Evolutionary conservation across 192 early-diverging fungal species (phyloP).

Genomic region (Umbelopsis sp.): DNA sequence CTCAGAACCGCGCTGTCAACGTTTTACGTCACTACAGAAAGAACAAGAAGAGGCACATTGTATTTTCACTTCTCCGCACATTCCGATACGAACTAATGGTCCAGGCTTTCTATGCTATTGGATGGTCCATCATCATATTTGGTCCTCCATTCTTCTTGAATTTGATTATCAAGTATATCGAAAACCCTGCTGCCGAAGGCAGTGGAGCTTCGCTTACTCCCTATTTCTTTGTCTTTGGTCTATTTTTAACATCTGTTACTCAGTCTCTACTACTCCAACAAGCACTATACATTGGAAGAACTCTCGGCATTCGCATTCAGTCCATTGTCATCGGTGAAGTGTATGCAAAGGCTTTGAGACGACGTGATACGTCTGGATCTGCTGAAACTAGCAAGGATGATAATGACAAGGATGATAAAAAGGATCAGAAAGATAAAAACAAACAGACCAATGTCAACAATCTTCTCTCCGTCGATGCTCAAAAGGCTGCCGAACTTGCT

Average conservation of each 20-base stretch:
- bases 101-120: constrained; percentile 36
- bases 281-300: constrained; percentile 66
- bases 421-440: constrained; percentile 45
- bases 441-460: constrained; percentile 46
- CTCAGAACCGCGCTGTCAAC: constrained; percentile 45
- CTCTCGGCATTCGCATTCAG: constrained; percentile 61
- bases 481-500: constrained; percentile 52
- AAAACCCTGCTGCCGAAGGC: constrained; percentile 17
- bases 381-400: background rate
- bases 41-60: constrained; percentile 15
- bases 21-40: constrained; percentile 22
- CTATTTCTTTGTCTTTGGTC: constrained; percentile 61
- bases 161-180: constrained; percentile 57
- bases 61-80: background rate
- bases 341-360: constrained; percentile 38
- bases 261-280: constrained; percentile 53
- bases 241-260: constrained; percentile 50
- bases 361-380: constrained; percentile 33
- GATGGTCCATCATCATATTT: constrained; percentile 38
- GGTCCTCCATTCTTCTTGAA: constrained; percentile 61
- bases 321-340: constrained; percentile 42
- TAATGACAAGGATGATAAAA: constrained; percentile 24
- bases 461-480: constrained; percentile 64
- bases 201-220: constrained; percentile 36
- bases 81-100: constrained; percentile 45